Evolutionary conservation across 352 stramenopile species (phyloP), one percentile per base, ranked within the genome.

Genomic region (Phytophthora podocarpi): DNA sequence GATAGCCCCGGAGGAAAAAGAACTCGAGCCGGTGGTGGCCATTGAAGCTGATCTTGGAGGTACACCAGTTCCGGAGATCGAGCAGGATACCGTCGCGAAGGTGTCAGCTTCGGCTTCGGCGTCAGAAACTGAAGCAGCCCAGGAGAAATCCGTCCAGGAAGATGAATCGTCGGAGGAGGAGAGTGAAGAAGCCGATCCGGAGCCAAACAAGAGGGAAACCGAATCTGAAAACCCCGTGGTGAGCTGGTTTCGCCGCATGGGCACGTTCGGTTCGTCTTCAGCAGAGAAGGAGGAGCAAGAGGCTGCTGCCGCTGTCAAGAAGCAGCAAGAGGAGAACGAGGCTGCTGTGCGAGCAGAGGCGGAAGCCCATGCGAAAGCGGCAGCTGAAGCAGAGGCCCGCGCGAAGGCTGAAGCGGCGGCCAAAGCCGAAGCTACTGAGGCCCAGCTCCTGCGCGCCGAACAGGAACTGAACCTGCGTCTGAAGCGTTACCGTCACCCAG

Each of bases 161-260:
- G 34, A 40, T 18, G 48, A 54, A 13, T 60, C 24, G 23, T 52
- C 24, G 26, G 41, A 59, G n/a, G 39, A 60, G 52, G 32, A 47
- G 18, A 45, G 34, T 37, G 32, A 59, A n/a, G 31, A 63, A 7
- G 10, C 16, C n/a, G 24, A 12, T 11, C 1, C 45, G 2, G 46
- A 64, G 8, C 23, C 48, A 21, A 58, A 13, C 16, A 59, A 54
- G 21, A 52, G 48, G 59, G 60, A 53, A 70, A 5, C 30, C 21
- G 69, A 66, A 39, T 30, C 41, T 51, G 60, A 77, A 47, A 66
- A 70, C 45, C 43, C 40, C 6, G 52, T 73, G 13, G 27, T 73
- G 52, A 64, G 45, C 23, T 76, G 63, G 68, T 67, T 76, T 61
- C 67, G 63, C 27, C 62, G 67, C 35, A 58, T 76, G 26, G 52